Evolutionary conservation across 225 moss, liverwort and hornwort genomes (phyloP), one percentile per base, ranked within the genome.

Genomic region (Thuidium tamariscinum): DNA sequence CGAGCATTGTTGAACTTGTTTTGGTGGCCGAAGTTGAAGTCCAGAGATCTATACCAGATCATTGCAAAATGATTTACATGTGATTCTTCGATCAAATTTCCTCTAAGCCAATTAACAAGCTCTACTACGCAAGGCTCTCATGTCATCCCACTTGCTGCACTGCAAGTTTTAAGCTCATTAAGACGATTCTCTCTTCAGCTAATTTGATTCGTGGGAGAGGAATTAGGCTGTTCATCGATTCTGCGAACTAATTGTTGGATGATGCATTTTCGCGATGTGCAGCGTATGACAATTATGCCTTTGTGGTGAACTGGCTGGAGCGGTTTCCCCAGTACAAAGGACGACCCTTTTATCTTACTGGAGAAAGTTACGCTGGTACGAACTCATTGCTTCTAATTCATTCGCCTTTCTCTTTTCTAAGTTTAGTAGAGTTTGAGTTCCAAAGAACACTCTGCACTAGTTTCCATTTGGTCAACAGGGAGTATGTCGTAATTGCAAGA

Each of bases 251-350:
- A 19, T 54, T 64, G 48, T 12, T 83, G 49, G 74, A 44, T 65
- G 62, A 34, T 79, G 57, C 23, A 13, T 29, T 71, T 74, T 37
- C 48, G 29, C 37, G 15, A 37, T 20, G 82, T 86, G 77, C 88
- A 92, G 90, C 93, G 15, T 6, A 36, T 13, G 89, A 92, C 77
- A 92, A 94, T 67, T 89, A 88, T 49, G 91, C 90, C 39, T 94
- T 94, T 19, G 85, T 92, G 26, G 26, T 89, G 76, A 90, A 89
- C 74, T 94, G 93, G 93, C 25, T 94, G 82, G 87, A 94, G 34
- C 82, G 89, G 10, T 94, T 94, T 70, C 92, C 92, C 0, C 92
- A 94, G 41, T 94, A 91, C 87, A 92, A 92, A 76, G 92, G 92
- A 64, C 90, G 89, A 5, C 71, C 89, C 63, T 89, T 94, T 23